phyloP scores from a whole-genome alignment of 176 grass and related monocot genomes.

The Oryza nivara region DNA sequence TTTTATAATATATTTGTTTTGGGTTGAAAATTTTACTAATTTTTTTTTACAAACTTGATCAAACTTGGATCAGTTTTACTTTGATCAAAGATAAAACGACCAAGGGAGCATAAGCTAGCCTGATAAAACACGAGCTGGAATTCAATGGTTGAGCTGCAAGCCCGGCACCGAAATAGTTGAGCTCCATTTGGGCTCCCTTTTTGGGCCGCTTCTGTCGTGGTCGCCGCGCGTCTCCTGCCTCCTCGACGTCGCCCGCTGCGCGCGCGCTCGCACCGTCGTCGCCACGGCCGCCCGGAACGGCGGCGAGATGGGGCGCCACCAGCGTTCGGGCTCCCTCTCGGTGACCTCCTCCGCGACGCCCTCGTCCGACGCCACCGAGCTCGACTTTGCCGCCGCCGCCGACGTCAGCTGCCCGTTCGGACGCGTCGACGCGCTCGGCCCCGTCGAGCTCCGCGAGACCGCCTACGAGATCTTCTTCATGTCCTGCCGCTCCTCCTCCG shows the following conservation, averaged over 20 bases:
- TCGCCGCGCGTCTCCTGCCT: constrained; percentile 3
- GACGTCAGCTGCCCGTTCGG: constrained; percentile 66
- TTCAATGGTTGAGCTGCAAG: constrained; percentile 21
- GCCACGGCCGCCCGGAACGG: constrained; percentile 13
- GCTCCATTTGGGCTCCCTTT: constrained; percentile 24
- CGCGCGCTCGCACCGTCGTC: constrained; percentile 14
- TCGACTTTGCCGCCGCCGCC: constrained; percentile 31
- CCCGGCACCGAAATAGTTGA: constrained; percentile 25
- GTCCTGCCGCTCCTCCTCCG: constrained; percentile 55
- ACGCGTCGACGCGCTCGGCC: constrained; percentile 48
- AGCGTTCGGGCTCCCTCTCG: constrained; percentile 49
- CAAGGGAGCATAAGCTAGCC: no score
- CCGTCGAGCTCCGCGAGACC: constrained; percentile 60
- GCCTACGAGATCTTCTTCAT: constrained; percentile 77
- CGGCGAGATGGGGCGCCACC: constrained; percentile 48
- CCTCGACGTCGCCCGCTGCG: constrained; percentile 13
- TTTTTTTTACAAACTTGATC: no score
- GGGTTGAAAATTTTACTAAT: no score
- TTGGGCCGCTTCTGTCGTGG: background rate
- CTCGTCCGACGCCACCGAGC: constrained; percentile 29
- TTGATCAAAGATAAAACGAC: no score
- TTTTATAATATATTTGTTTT: no score
- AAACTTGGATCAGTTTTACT: no score
- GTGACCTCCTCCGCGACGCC: constrained; percentile 29
- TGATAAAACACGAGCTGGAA: no score